phyloP scores from a whole-genome alignment of 2,329 filamentous ascomycete species.

The Chalara sp. region DNA sequence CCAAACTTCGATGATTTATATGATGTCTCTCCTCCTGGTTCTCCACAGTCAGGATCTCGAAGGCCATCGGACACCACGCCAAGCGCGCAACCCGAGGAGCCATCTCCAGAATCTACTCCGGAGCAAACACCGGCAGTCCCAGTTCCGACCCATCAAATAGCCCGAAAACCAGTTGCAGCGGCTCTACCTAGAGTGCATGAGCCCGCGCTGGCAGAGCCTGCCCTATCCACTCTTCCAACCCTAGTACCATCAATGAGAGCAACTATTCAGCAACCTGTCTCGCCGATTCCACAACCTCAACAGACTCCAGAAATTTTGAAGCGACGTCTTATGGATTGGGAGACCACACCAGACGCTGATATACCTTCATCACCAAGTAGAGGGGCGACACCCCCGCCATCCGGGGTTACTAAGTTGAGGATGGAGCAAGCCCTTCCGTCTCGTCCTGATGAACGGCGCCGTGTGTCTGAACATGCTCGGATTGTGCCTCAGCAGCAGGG shows the following conservation, averaged over 20 bases:
- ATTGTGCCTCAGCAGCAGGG: too few relatives aligned
- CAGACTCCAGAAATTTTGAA: constrained; percentile 5
- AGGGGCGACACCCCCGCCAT: background rate
- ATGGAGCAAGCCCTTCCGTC: background rate
- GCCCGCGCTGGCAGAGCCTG: too few relatives aligned
- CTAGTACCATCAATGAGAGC: constrained; percentile 12
- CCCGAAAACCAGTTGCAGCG: constrained; percentile 18
- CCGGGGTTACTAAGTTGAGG: background rate
- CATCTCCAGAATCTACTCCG: background rate
- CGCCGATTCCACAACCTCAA: constrained; percentile 17
- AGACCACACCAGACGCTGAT: constrained; percentile 4
- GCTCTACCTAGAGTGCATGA: background rate
- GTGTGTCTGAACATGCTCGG: too few relatives aligned
- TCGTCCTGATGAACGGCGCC: background rate
- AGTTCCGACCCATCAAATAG: constrained; percentile 13
- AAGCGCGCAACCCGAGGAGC: background rate
- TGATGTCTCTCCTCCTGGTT: constrained; percentile 26
- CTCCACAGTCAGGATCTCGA: constrained; percentile 16
- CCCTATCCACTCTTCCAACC: constrained; percentile 1
- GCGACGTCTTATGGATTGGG: constrained; percentile 10
- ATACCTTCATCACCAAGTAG: background rate
- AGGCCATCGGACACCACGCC: constrained; percentile 1
- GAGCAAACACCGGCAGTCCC: background rate
- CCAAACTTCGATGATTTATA: constrained; percentile 26
- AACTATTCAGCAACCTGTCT: constrained; percentile 16